Percentiles rank a stretch among this genome's conserved stretches.
phyloP scores from a whole-genome alignment of 2,329 filamentous ascomycete genomes.

The Cercospora sp. region DNA sequence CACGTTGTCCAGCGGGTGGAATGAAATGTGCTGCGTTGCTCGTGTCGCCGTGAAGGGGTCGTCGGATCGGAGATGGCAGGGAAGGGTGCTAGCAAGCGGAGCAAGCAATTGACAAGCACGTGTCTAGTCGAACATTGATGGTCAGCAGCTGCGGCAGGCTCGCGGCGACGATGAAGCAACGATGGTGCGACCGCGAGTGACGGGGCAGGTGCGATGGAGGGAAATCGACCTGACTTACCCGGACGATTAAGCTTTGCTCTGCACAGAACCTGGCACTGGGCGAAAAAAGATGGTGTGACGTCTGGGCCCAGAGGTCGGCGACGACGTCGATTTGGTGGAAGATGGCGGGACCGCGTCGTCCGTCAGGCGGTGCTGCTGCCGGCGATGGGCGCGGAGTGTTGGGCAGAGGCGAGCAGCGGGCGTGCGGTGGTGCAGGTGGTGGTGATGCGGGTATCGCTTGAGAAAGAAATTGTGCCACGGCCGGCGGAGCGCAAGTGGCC shows the following conservation, averaged over 20 bases:
- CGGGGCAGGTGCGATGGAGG: constrained; percentile 5
- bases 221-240: constrained; percentile 6
- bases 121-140: neutral
- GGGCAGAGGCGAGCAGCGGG: neutral
- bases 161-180: constrained; percentile 1
- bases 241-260: constrained; percentile 10
- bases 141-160: neutral
- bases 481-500: constrained; percentile 3
- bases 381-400: neutral
- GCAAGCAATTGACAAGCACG: constrained; percentile 5
- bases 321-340: neutral
- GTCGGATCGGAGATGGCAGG: neutral
- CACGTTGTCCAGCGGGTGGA: constrained; percentile 3
- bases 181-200: neutral
- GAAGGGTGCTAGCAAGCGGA: constrained; percentile 1
- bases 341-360: neutral
- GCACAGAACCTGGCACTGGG: constrained; percentile 8
- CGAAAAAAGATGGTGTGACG: constrained; percentile 14
- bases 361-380: neutral
- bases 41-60: constrained; percentile 9
- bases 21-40: constrained; percentile 5
- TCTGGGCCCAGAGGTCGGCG: neutral
- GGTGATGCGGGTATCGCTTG: constrained; percentile 1
- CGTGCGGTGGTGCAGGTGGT: neutral
- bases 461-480: constrained; percentile 8